Evolutionary conservation across 1,284 basidiomycete genomes (phyloP).

Genomic region (Vanrija sp.): DNA sequence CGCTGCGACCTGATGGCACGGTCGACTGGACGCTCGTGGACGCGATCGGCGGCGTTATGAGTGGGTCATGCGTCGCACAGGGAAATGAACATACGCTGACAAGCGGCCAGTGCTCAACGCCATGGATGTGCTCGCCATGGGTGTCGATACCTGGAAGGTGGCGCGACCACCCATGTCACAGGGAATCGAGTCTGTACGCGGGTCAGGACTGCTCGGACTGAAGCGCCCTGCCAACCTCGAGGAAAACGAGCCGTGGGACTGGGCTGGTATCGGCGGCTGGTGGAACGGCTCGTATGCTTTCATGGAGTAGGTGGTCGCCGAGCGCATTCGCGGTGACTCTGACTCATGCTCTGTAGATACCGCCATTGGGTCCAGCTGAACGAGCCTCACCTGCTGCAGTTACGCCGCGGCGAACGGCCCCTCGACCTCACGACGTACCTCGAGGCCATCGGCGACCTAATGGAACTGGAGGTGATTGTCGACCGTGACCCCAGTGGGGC

Average conservation of each 20-base stretch:
- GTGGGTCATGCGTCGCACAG: conserved; percentile 18
- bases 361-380: conserved; percentile 42
- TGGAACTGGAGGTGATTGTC: conserved; percentile 26
- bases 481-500: conserved; percentile 4
- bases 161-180: conserved; percentile 25
- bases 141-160: conserved; percentile 28
- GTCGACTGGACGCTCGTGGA: conserved; percentile 41
- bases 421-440: conserved; percentile 34
- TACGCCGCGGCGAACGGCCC: conserved; percentile 11
- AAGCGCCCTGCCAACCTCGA: conserved; percentile 21
- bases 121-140: conserved; percentile 24
- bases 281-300: conserved; percentile 47
- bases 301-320: conserved; percentile 31
- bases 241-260: conserved; percentile 33
- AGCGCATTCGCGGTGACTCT: background rate
- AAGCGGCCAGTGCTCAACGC: conserved; percentile 31
- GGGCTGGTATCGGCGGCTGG: conserved; percentile 36
- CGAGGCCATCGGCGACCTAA: conserved; percentile 42
- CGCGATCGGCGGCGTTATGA: conserved; percentile 42
- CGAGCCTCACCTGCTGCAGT: conserved; percentile 24
- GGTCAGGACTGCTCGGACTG: conserved; percentile 27
- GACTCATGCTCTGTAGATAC: conserved; percentile 24
- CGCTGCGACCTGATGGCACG: conserved; percentile 31
- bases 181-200: conserved; percentile 29
- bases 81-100: background rate